A percentile compares a stretch with the other conserved stretches of the same genome.
phyloP scores from a whole-genome alignment of 305 asterid genomes.

The Nicotiana rustica region DNA sequence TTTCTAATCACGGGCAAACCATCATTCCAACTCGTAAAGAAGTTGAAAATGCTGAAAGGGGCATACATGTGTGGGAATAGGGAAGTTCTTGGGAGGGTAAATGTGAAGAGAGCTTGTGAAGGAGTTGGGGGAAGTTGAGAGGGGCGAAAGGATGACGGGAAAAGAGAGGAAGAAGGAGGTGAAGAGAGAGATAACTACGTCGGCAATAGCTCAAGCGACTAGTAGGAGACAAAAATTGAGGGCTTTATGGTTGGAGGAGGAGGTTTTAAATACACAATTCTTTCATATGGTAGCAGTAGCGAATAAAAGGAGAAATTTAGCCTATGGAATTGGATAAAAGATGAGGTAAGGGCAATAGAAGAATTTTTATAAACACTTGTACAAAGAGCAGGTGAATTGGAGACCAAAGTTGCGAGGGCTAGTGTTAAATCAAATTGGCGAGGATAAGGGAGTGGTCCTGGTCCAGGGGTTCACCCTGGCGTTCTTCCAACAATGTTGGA shows the following conservation, averaged over 20 bases:
- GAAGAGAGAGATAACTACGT: background rate
- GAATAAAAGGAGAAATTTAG: background rate
- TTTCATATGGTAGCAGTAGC: background rate
- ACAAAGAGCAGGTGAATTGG: background rate
- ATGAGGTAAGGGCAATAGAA: background rate
- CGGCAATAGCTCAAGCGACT: background rate
- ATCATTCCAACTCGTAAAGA: background rate
- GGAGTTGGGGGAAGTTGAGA: background rate
- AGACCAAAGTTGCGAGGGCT: background rate
- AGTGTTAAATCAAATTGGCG: background rate
- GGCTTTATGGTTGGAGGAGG: background rate
- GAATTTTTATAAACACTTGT: background rate
- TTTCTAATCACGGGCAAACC: background rate
- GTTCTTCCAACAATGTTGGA: no score
- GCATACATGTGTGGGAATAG: background rate
- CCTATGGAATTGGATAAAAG: background rate
- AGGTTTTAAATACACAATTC: background rate
- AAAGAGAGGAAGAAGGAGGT: background rate
- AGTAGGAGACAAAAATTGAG: conserved; percentile 7
- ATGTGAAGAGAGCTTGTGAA: background rate
- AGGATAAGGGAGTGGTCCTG: background rate
- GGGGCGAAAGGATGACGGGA: background rate
- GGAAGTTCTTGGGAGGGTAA: background rate
- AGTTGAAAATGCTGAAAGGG: background rate
- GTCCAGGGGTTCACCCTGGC: no score